Conservation (phyloP, 2,329 filamentous ascomycete species). For the Corynespora cassiicola region DNA sequence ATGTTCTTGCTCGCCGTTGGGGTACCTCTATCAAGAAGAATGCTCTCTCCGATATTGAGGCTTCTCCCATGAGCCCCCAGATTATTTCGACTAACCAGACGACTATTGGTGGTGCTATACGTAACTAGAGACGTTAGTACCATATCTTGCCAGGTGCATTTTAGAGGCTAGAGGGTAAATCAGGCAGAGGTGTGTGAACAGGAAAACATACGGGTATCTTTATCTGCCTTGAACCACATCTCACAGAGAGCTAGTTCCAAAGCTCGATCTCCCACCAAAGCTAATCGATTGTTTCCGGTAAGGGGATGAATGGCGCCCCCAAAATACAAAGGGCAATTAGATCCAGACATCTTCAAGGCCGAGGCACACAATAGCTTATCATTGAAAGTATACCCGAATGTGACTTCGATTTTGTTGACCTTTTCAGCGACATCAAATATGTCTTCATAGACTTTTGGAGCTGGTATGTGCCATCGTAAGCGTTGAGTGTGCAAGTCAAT, state of each 20-base stretch:
- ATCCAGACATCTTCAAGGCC: conserved; percentile 22
- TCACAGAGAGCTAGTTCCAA: conserved; percentile 19
- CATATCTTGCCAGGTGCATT: no score
- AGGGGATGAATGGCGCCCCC: conserved; percentile 14
- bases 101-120: no score
- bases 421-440: conserved; percentile 20
- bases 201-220: conserved; percentile 8
- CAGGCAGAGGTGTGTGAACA: no score
- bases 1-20: background rate
- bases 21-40: conserved; percentile 6
- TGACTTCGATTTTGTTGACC: conserved; percentile 19
- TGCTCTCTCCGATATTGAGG: no score
- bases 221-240: conserved; percentile 22
- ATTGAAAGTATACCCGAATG: conserved; percentile 26
- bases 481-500: conserved; percentile 10
- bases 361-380: conserved; percentile 24
- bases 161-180: no score
- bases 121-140: no score
- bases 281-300: conserved; percentile 23
- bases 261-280: conserved; percentile 27
- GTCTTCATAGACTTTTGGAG: conserved; percentile 16
- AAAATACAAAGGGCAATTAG: conserved; percentile 16
- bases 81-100: background rate
- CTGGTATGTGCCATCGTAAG: conserved; percentile 8
- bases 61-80: no score